Percentiles rank a stretch among this genome's conserved stretches.
Conservation (phyloP, 2,329 filamentous ascomycete genomes). For the Alternaria triticina region DNA sequence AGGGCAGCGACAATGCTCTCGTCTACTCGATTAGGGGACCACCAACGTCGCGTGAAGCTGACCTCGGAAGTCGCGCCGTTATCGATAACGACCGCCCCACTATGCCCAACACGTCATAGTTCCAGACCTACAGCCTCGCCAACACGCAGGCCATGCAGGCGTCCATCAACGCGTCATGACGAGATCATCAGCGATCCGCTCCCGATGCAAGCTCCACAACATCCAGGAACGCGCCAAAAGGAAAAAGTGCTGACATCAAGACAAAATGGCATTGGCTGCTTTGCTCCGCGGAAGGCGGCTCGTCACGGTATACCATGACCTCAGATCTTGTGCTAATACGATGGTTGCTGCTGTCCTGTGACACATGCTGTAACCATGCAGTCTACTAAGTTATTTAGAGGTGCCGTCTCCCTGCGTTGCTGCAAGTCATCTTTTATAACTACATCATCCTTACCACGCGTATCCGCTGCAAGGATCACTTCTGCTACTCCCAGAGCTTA, state of each 20-base stretch:
- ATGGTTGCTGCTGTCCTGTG: neutral
- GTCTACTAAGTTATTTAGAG: constrained; percentile 19
- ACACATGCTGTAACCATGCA: constrained; percentile 21
- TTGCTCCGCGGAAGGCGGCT: neutral
- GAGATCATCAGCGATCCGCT: constrained; percentile 13
- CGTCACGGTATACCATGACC: constrained; percentile 15
- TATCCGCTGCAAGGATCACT: neutral
- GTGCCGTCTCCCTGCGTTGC: constrained; percentile 10
- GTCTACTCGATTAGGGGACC: neutral
- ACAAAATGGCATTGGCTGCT: constrained; percentile 19
- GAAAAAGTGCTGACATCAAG: constrained; percentile 37
- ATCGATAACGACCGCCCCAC: neutral
- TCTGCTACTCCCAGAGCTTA: constrained; percentile 11
- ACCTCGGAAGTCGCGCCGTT: neutral
- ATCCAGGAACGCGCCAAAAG: constrained; percentile 4
- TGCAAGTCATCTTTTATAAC: neutral
- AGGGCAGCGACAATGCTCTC: neutral
- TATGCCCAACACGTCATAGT: neutral
- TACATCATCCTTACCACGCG: neutral
- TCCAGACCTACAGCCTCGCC: neutral
- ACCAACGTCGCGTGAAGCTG: neutral
- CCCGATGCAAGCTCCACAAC: constrained; percentile 16
- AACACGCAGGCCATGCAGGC: neutral
- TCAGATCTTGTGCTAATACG: constrained; percentile 1
- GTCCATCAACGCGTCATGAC: constrained; percentile 28